A percentile compares a stretch with the other conserved stretches of the same genome.
phyloP scores from a whole-genome alignment of 805 yeast genomes.

The Starmerella bombicola region DNA sequence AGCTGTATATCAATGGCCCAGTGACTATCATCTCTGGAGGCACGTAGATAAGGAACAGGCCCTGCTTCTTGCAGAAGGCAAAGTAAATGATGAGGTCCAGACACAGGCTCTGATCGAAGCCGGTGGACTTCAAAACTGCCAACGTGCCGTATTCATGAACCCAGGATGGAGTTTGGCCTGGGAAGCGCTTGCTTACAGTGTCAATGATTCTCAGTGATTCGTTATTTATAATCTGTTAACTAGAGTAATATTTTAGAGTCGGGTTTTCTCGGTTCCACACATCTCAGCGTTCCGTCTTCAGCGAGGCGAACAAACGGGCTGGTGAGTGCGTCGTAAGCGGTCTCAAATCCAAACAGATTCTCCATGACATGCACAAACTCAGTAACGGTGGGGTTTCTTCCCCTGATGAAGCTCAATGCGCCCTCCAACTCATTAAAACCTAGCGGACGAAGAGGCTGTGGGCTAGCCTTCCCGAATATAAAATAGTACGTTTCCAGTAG shows the following conservation, averaged over 20 bases:
- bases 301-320: too few relatives aligned
- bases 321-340: background rate
- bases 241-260: too few relatives aligned
- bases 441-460: background rate
- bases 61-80: slow-evolving; percentile 43
- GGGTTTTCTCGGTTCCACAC: too few relatives aligned
- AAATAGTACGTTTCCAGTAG: background rate
- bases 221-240: too few relatives aligned
- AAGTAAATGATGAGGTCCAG: slow-evolving; percentile 37
- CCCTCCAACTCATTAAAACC: background rate
- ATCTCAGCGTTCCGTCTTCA: too few relatives aligned
- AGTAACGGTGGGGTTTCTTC: background rate
- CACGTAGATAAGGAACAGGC: slow-evolving; percentile 46
- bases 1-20: slow-evolving; percentile 63
- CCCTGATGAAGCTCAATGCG: background rate
- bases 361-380: background rate
- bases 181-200: slow-evolving; percentile 2
- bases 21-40: slow-evolving; percentile 56
- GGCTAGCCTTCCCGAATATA: too few relatives aligned
- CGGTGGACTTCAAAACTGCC: slow-evolving; percentile 43
- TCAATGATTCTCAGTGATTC: too few relatives aligned
- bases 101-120: slow-evolving; percentile 39
- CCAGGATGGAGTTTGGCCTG: slow-evolving; percentile 6
- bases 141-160: slow-evolving; percentile 46
- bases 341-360: background rate